Conservation (phyloP, 73 alveolate genomes). For the Paraurostyla sp. region DNA sequence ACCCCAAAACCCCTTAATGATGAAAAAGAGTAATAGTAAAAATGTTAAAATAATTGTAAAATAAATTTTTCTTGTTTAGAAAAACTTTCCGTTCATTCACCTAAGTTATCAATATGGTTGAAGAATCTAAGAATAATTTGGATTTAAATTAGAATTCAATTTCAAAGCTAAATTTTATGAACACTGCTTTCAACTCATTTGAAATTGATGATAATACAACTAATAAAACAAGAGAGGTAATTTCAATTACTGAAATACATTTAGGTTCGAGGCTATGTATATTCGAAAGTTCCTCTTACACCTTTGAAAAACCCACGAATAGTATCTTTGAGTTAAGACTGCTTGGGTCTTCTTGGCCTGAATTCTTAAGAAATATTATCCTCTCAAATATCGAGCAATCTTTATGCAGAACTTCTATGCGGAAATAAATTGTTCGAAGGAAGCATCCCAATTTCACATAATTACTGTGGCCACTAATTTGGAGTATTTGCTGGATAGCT, state of each 20-base stretch:
- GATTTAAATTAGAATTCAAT: not conserved
- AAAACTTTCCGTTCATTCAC: not conserved
- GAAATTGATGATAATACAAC: slow-evolving; percentile 6
- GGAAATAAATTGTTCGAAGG: slow-evolving; percentile 72
- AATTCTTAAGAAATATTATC: not conserved
- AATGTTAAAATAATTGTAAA: slow-evolving; percentile 6
- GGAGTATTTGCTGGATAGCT: slow-evolving; percentile 86
- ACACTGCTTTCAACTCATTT: slow-evolving; percentile 16
- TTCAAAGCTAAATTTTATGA: slow-evolving; percentile 29
- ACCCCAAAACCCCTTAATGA: slow-evolving; percentile 53
- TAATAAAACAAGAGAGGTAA: slow-evolving; percentile 46
- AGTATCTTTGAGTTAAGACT: not conserved
- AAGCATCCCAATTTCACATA: slow-evolving; percentile 76
- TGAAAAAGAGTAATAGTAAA: not conserved
- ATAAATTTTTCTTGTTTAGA: not conserved
- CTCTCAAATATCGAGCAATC: not conserved
- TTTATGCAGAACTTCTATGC: slow-evolving; percentile 64
- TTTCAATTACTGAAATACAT: not conserved
- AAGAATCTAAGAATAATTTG: not conserved
- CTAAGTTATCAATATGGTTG: not conserved
- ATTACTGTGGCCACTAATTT: slow-evolving; percentile 87
- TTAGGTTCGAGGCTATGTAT: slow-evolving; percentile 44
- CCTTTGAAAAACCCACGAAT: slow-evolving; percentile 71
- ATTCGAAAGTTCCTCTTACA: slow-evolving; percentile 46
- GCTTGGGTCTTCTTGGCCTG: slow-evolving; percentile 4